These are phyloP conservation scores for Crithidia bombi DNA, from an alignment of 208 protist genomes.

Conservation along the genomic window DNA sequence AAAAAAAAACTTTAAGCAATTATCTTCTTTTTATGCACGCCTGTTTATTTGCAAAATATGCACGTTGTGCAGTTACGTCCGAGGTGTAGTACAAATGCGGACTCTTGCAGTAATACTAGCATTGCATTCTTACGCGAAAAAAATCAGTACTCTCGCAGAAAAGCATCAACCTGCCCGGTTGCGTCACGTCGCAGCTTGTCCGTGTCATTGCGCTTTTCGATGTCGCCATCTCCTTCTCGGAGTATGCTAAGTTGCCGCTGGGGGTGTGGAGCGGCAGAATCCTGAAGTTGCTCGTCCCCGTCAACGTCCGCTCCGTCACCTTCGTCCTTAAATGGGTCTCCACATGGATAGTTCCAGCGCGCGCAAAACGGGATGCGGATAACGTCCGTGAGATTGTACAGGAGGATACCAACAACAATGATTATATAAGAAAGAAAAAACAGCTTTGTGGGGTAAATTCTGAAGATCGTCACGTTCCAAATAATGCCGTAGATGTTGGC, in stretches of 20 bases:
- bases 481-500: constrained; percentile 81
- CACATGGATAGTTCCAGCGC: constrained; percentile 70
- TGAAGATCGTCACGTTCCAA: constrained; percentile 84
- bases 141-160: constrained; percentile 10
- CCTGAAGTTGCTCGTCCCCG: background rate
- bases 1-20: too few species aligned
- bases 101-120: constrained; percentile 1
- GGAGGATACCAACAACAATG: constrained; percentile 64
- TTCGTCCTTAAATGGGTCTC: constrained; percentile 35
- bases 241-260: constrained; percentile 13
- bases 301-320: background rate
- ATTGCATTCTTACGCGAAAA: background rate
- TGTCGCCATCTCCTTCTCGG: background rate
- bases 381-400: constrained; percentile 79
- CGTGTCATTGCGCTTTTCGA: constrained; percentile 3
- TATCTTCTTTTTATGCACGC: too few species aligned
- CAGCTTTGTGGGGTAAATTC: constrained; percentile 65
- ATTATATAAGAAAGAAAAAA: constrained; percentile 82
- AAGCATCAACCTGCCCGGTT: constrained; percentile 12
- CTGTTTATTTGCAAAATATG: too few species aligned
- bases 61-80: too few species aligned
- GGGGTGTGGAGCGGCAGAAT: background rate
- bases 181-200: constrained; percentile 1
- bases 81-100: background rate
- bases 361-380: constrained; percentile 49